A percentile compares a stretch with the other conserved stretches of the same genome.
Conservation (phyloP, 2,329 filamentous ascomycete species). For the Colletotrichum destructivum region DNA sequence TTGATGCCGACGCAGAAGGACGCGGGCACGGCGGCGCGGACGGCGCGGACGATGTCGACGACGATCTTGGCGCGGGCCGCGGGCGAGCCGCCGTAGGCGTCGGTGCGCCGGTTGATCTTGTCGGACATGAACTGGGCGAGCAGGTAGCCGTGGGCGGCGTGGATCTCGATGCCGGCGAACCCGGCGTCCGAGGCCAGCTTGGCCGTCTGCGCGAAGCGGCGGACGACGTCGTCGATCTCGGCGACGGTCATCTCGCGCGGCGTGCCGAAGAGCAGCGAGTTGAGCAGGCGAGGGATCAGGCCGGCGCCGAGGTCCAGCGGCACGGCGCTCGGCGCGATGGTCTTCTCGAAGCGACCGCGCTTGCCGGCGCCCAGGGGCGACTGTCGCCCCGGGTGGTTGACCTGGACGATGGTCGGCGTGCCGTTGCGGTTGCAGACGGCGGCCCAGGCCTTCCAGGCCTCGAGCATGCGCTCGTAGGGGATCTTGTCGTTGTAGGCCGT, state of each 20-base stretch:
- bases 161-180: slow-evolving; percentile 62
- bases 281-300: slow-evolving; percentile 51
- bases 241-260: slow-evolving; percentile 69
- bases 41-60: slow-evolving; percentile 63
- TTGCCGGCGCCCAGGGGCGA: slow-evolving; percentile 56
- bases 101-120: slow-evolving; percentile 65
- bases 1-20: slow-evolving; percentile 68
- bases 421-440: slow-evolving; percentile 49
- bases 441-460: slow-evolving; percentile 58
- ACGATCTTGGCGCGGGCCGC: slow-evolving; percentile 65
- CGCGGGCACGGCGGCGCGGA: slow-evolving; percentile 54
- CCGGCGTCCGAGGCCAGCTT: slow-evolving; percentile 62
- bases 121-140: slow-evolving; percentile 69
- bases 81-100: slow-evolving; percentile 69
- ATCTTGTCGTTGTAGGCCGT: slow-evolving; percentile 51
- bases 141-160: slow-evolving; percentile 71
- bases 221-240: slow-evolving; percentile 69
- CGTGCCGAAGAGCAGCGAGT: slow-evolving; percentile 62
- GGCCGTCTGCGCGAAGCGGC: slow-evolving; percentile 68
- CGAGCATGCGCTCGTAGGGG: slow-evolving; percentile 48
- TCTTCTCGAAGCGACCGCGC: slow-evolving; percentile 54
- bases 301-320: slow-evolving; percentile 58
- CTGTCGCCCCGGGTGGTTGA: slow-evolving; percentile 65
- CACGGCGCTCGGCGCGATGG: slow-evolving; percentile 60
- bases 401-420: slow-evolving; percentile 59